phyloP scores from a whole-genome alignment of 768 basidiomycete species.

The Suillus sp. region DNA sequence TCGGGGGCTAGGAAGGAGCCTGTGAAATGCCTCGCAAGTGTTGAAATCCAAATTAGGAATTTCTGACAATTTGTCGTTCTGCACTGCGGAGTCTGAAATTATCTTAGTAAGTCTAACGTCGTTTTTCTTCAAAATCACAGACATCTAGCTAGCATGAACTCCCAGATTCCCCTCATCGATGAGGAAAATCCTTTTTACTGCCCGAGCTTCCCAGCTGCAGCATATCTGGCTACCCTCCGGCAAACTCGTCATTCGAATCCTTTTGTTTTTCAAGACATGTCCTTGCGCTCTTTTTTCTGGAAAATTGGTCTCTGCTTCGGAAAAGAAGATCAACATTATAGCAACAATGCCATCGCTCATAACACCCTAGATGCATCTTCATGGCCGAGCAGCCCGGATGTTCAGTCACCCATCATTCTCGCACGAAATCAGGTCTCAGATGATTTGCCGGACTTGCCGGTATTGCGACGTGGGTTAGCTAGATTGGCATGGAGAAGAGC shows the following conservation, averaged over 20 bases:
- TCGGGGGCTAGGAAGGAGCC: too few species aligned
- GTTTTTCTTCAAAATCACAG: too few species aligned
- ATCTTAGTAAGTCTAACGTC: too few species aligned
- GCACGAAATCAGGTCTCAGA: slow-evolving; percentile 16
- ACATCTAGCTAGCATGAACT: too few species aligned
- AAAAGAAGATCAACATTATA: slow-evolving; percentile 1
- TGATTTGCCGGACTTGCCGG: slow-evolving; percentile 9
- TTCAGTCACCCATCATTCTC: background rate
- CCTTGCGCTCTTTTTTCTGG: slow-evolving; percentile 13
- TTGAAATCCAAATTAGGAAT: too few species aligned
- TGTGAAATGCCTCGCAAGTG: too few species aligned
- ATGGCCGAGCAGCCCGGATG: slow-evolving; percentile 9
- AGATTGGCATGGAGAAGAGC: slow-evolving; percentile 4
- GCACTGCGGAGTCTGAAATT: too few species aligned
- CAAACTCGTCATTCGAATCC: slow-evolving; percentile 27
- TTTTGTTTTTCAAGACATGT: slow-evolving; percentile 11
- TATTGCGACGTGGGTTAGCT: background rate
- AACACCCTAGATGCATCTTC: background rate
- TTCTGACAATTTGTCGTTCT: too few species aligned
- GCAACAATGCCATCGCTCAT: background rate
- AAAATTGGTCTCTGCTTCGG: slow-evolving; percentile 3
- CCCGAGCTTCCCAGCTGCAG: slow-evolving; percentile 47
- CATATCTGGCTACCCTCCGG: slow-evolving; percentile 50
- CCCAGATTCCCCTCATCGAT: slow-evolving; percentile 43
- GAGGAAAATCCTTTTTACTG: slow-evolving; percentile 62